Percentiles rank a stretch among this genome's conserved stretches.
Conservation (phyloP, 176 grass and related monocot species). For the Aegilops longissima region DNA sequence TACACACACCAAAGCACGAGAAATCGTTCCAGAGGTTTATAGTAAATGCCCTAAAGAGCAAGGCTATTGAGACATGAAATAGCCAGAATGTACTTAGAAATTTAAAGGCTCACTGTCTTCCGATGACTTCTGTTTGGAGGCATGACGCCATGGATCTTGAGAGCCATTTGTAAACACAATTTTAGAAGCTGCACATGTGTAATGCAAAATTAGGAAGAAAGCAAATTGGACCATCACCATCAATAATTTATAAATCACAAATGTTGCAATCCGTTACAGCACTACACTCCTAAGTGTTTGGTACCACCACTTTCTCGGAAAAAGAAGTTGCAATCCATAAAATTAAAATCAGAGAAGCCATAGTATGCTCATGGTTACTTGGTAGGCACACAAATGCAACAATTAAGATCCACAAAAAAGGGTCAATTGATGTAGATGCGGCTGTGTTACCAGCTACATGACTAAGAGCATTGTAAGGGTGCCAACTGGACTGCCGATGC, state of each 20-base stretch:
- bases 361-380: not conserved
- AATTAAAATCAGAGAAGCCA: not conserved
- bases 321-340: not conserved
- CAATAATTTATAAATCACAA: not conserved
- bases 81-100: slow-evolving; percentile 14
- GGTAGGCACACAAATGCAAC: not conserved
- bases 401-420: slow-evolving; percentile 9
- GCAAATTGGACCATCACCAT: not conserved
- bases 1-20: not conserved
- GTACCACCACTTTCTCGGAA: not conserved
- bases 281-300: not conserved
- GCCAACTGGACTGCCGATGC: not conserved
- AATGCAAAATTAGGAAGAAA: not conserved
- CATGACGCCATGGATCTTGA: slow-evolving; percentile 96
- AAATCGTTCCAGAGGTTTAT: not conserved
- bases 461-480: not conserved
- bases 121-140: slow-evolving; percentile 88
- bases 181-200: slow-evolving; percentile 62
- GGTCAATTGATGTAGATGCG: not conserved
- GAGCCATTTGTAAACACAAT: slow-evolving; percentile 92
- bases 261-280: not conserved
- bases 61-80: not conserved
- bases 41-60: not conserved
- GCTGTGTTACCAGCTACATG: not conserved
- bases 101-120: slow-evolving; percentile 54